These are phyloP conservation scores for Neurospora sp. DNA, from an alignment of 495 filamentous ascomycete species.

Conservation along the genomic window DNA sequence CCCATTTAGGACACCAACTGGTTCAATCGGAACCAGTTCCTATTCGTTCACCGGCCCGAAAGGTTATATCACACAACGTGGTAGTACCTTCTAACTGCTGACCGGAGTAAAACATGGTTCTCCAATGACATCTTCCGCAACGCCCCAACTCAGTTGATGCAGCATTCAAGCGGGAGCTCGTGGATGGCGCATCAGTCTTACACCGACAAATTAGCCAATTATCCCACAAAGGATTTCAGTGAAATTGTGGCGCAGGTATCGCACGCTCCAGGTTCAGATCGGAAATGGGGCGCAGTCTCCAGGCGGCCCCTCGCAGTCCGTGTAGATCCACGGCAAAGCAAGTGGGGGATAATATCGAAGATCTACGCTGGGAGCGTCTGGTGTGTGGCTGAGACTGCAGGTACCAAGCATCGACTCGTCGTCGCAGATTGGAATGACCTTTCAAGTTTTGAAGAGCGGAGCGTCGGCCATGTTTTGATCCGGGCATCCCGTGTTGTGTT, in stretches of 20 bases:
- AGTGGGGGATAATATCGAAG: too few species aligned
- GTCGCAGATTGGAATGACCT: too few species aligned
- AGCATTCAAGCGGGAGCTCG: not conserved
- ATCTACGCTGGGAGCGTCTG: too few species aligned
- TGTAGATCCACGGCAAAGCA: not conserved
- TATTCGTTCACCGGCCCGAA: not conserved
- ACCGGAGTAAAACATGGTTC: not conserved
- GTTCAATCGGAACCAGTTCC: not conserved
- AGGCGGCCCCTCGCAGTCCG: too few species aligned
- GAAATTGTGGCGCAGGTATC: too few species aligned
- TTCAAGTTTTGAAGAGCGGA: too few species aligned
- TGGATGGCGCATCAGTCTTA: not conserved
- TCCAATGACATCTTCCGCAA: not conserved
- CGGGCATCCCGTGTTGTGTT: not conserved
- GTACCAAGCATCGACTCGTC: too few species aligned
- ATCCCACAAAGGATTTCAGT: too few species aligned
- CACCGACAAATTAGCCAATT: not conserved
- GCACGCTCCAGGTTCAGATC: not conserved
- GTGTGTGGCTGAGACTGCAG: too few species aligned
- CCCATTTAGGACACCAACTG: too few species aligned
- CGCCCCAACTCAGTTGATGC: not conserved
- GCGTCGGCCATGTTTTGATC: not conserved
- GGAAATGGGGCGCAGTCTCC: not conserved
- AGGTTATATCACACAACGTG: not conserved
- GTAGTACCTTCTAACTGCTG: not conserved